These are phyloP conservation scores for Solanum chiquidenum DNA, from an alignment of 257 asterid genomes.

Conservation along the genomic window DNA sequence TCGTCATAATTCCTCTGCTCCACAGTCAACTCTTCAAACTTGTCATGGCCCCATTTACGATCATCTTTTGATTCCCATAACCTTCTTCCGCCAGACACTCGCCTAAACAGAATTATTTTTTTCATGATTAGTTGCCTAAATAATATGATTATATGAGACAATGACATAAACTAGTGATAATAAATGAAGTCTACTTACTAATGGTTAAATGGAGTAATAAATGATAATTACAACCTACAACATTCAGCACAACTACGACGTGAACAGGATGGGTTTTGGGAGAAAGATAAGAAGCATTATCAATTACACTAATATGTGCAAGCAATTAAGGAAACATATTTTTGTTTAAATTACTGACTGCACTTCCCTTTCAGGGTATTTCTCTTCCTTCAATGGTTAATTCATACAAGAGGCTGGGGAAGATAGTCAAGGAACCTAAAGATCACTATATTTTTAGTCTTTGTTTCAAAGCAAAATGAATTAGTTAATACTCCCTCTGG, in stretches of 20 bases:
- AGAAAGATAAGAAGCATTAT: background rate
- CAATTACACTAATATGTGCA: background rate
- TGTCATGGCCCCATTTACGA: conserved; percentile 98
- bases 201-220: background rate
- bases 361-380: background rate
- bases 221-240: background rate
- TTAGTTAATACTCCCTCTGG: background rate
- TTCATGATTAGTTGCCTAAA: background rate
- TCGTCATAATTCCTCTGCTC: conserved; percentile 59
- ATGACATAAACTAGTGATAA: background rate
- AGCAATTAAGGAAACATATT: background rate
- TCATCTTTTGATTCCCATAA: conserved; percentile 95
- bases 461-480: background rate
- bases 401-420: background rate
- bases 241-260: background rate
- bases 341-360: background rate
- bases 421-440: background rate
- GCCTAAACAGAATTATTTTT: conserved; percentile 21
- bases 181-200: background rate
- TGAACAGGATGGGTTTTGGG: background rate
- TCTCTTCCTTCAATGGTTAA: background rate
- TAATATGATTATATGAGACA: background rate
- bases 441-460: background rate
- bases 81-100: conserved; percentile 77
- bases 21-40: conserved; percentile 73